Percentiles rank a stretch among this genome's conserved stretches.
These are phyloP conservation scores for Alternaria angustiovoidea DNA, from an alignment of 2,329 filamentous ascomycete genomes.

Conservation along the genomic window DNA sequence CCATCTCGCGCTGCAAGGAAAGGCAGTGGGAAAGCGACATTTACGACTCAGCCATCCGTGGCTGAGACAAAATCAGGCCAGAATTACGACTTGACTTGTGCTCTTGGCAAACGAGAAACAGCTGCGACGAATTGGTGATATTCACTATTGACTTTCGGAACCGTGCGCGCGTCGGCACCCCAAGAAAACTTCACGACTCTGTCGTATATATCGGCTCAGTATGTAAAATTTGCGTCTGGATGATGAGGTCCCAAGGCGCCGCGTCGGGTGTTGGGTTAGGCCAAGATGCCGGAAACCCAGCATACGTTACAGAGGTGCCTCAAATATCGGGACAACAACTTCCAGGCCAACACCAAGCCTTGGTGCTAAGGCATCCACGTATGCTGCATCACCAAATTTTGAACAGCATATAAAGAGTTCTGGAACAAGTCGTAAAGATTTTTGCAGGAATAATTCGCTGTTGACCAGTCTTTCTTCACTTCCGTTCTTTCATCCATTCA, in stretches of 20 bases:
- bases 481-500: constrained; percentile 18
- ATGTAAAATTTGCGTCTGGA: neutral
- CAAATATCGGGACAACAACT: constrained; percentile 22
- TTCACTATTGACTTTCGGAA: neutral
- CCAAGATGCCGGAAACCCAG: constrained; percentile 26
- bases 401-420: constrained; percentile 8
- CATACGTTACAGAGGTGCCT: constrained; percentile 27
- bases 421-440: neutral
- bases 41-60: neutral
- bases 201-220: neutral
- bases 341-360: constrained; percentile 30
- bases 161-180: neutral
- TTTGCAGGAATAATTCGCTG: constrained; percentile 29
- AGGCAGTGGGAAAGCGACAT: neutral
- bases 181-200: neutral
- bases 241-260: neutral
- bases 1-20: no score
- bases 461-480: constrained; percentile 35
- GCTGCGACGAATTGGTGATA: neutral
- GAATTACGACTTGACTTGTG: neutral
- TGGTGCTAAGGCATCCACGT: constrained; percentile 23
- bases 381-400: neutral
- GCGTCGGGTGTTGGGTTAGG: constrained; percentile 3
- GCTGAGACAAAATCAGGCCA: neutral
- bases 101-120: neutral